Evolutionary conservation across 164 flowering plant genomes (phyloP), one percentile per base, ranked within the genome.

Genomic region (Liriodendron chinense): DNA sequence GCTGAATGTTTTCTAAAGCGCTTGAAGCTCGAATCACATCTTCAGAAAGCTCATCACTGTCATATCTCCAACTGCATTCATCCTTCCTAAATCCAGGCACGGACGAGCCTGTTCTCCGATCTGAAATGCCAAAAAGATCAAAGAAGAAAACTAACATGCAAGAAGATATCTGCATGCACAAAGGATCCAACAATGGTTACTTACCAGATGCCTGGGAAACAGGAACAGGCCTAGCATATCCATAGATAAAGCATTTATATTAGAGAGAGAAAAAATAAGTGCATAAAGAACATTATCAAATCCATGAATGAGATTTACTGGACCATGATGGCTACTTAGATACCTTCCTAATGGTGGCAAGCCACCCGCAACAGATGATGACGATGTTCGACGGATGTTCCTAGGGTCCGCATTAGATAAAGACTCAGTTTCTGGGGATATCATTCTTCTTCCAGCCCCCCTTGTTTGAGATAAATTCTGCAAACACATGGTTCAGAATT

Each of bases 331-430:
- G 23, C 50, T 61, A 20, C 50, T 16, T 12, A n/a, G 49, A 57
- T 75, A 94, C 98, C 98, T 91, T 87, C 93, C 93, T 16, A 90
- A 70, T 65, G 97, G 97, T 82, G 98, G 97, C 76, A 95, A 84
- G 47, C 98, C 96, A 71, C 97, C 94, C 70, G 92, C 90, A 84
- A 89, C 87, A 75, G 96, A 85, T 53, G 74, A 57, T 53, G 95
- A 87, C 8, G 93, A 88, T 62, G 96, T 84, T 77, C 93, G 89
- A 22, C 97, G 83, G 43, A 63, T 74, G 78, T 87, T 91, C 71
- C 96, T 83, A 21, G 90, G 47, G 57, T 95, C 98, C 34, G 83
- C 66, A 75, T 71, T 85, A 22, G 96, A 83, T 26, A 85, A 76
- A 43, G 94, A 84, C 73, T 94, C 97, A 2, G 81, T 43, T 70